phyloP scores from a whole-genome alignment of 345 rosid genomes.

The Eucalyptus virginea region DNA sequence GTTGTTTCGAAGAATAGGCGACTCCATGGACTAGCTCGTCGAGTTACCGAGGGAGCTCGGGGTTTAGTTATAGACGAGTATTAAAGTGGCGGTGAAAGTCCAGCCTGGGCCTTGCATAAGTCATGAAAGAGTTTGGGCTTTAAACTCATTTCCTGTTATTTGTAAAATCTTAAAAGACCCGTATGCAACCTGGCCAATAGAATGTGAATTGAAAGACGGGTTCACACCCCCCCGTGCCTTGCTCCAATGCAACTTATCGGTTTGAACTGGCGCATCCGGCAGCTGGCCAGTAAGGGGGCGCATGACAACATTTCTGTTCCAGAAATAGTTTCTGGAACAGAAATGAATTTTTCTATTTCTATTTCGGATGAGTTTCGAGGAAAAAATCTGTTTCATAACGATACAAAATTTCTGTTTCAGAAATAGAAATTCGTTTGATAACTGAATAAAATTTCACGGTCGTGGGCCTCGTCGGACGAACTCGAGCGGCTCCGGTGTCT shows the following conservation, averaged over 20 bases:
- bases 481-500: too few relatives aligned
- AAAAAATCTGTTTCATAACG: too few relatives aligned
- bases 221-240: neutral
- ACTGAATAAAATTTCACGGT: too few relatives aligned
- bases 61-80: neutral
- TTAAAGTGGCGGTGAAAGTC: neutral
- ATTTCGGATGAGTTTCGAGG: too few relatives aligned
- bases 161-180: neutral
- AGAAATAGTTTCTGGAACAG: too few relatives aligned
- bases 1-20: neutral
- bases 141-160: neutral
- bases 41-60: neutral
- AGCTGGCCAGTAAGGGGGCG: neutral
- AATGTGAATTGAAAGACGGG: neutral
- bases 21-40: neutral
- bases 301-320: too few relatives aligned
- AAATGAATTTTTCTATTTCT: too few relatives aligned
- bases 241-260: neutral
- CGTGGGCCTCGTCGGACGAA: too few relatives aligned
- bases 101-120: neutral
- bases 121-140: neutral
- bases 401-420: too few relatives aligned
- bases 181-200: neutral
- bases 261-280: neutral
- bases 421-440: too few relatives aligned